Evolutionary conservation across 768 basidiomycete species (phyloP).

Genomic region (Phaffia tasmanica): DNA sequence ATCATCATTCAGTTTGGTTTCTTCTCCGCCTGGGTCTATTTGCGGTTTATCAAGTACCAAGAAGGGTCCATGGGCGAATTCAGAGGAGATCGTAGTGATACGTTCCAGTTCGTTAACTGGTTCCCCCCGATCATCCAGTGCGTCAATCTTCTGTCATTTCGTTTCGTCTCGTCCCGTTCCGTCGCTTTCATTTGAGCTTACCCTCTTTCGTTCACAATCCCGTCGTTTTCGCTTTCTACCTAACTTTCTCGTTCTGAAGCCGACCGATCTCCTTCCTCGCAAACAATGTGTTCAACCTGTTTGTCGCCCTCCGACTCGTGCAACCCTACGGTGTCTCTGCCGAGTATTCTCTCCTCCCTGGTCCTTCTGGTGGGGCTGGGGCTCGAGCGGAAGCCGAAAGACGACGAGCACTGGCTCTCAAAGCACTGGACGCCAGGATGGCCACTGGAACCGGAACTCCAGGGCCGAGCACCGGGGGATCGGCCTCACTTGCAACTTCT

Average conservation of each 20-base stretch:
- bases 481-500: neutral
- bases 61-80: constrained; percentile 49
- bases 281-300: constrained; percentile 54
- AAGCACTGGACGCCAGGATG: constrained; percentile 86
- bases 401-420: constrained; percentile 84
- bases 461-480: neutral
- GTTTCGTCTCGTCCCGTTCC: constrained; percentile 17
- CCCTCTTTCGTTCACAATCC: neutral
- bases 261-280: constrained; percentile 58
- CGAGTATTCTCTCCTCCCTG: constrained; percentile 53
- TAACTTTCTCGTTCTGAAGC: constrained; percentile 40
- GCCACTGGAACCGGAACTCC: constrained; percentile 40
- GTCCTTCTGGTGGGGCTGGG: constrained; percentile 71
- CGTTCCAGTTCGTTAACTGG: constrained; percentile 88
- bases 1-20: constrained; percentile 87
- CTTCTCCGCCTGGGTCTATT: constrained; percentile 88
- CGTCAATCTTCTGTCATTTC: constrained; percentile 37
- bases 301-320: constrained; percentile 58
- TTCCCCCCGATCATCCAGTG: constrained; percentile 94
- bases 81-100: constrained; percentile 91
- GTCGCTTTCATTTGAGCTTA: constrained; percentile 2
- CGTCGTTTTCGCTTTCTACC: neutral
- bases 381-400: constrained; percentile 94
- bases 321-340: constrained; percentile 44
- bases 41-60: constrained; percentile 92